phyloP scores from a whole-genome alignment of 345 rosid species.

The Eucalyptus pauciflora region DNA sequence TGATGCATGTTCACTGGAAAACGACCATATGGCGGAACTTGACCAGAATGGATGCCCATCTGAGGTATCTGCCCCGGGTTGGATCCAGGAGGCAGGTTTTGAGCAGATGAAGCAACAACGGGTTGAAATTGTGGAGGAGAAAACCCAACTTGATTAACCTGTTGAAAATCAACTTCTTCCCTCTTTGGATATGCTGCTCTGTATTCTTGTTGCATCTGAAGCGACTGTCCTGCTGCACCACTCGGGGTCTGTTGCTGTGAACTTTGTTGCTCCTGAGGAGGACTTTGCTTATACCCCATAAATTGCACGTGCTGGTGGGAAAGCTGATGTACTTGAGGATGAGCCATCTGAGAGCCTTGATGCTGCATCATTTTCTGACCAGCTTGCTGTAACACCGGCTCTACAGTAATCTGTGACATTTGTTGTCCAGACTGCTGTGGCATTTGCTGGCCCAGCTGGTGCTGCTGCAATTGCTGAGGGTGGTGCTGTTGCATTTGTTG shows the following conservation, averaged over 20 bases:
- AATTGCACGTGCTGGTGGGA: constrained; percentile 43
- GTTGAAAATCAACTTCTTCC: constrained; percentile 52
- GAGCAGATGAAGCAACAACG: constrained; percentile 37
- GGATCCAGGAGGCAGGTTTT: constrained; percentile 31
- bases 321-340: constrained; percentile 44
- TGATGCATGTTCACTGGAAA: constrained; percentile 39
- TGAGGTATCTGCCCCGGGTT: constrained; percentile 27
- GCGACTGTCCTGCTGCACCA: constrained; percentile 47
- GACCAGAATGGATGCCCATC: constrained; percentile 30
- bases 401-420: constrained; percentile 30
- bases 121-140: constrained; percentile 57
- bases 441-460: constrained; percentile 28
- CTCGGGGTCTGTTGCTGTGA: constrained; percentile 35
- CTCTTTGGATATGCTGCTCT: constrained; percentile 26
- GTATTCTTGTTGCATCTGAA: constrained; percentile 39
- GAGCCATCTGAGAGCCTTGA: constrained; percentile 26
- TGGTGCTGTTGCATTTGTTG: constrained; percentile 47
- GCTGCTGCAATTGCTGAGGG: constrained; percentile 29
- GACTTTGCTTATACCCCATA: constrained; percentile 45
- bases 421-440: constrained; percentile 33
- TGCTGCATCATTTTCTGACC: constrained; percentile 28
- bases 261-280: constrained; percentile 33
- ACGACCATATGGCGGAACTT: constrained; percentile 47
- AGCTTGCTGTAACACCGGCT: constrained; percentile 34
- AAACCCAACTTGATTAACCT: constrained; percentile 40